phyloP scores from a whole-genome alignment of 2,329 filamentous ascomycete species.

The Diaporthe caulivora region DNA sequence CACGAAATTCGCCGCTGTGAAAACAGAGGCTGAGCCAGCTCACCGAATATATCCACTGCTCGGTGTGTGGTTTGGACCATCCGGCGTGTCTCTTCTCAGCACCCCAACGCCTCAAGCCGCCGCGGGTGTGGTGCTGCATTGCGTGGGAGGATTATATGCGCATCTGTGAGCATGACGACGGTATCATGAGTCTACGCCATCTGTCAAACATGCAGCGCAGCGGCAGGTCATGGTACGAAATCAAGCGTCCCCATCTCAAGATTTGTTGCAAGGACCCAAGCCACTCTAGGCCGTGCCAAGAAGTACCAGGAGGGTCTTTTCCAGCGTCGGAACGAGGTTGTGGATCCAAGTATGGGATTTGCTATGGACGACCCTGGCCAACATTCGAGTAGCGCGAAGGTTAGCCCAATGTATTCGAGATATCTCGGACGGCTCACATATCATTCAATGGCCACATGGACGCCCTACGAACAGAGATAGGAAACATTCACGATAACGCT shows the following conservation, averaged over 20 bases:
- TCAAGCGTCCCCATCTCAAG: fast-evolving
- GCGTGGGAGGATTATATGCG: conserved; percentile 3
- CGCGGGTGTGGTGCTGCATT: conserved; percentile 13
- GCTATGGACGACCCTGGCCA: neutral
- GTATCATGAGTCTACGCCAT: neutral
- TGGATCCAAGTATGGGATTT: neutral
- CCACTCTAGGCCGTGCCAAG: neutral
- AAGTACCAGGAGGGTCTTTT: neutral
- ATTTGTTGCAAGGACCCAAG: neutral
- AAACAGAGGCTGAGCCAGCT: neutral
- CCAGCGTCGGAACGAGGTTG: neutral
- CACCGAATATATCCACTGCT: conserved; percentile 24
- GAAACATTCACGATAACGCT: neutral
- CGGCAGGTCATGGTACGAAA: no score
- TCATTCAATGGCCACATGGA: neutral
- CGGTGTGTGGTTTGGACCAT: neutral
- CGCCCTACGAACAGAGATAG: neutral
- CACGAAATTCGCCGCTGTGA: neutral
- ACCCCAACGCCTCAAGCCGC: neutral
- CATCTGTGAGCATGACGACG: neutral
- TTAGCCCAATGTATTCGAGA: neutral
- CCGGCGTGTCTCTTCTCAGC: conserved; percentile 28
- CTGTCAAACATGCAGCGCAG: neutral
- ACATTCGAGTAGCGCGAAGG: neutral
- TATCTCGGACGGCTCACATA: neutral